Base-by-base conservation (phyloP, 108 stramenopile genomes). In the Skeletonema costatum region DNA sequence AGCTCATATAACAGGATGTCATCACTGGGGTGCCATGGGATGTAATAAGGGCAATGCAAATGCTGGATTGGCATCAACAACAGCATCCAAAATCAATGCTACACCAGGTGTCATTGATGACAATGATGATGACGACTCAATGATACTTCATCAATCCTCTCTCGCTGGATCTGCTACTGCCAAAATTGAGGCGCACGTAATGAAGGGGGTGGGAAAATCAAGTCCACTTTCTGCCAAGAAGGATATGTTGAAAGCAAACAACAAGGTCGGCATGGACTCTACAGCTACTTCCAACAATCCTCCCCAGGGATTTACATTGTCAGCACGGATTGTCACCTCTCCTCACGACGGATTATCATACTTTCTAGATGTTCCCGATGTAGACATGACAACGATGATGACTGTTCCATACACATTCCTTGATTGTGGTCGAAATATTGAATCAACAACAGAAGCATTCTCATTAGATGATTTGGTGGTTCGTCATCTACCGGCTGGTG, bases 341-440 rank as follows among this genome's bases (percentile, higher is more conserved):
- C 79, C 83, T n/a, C 71, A 74, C 3, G 83, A 84, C 58, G 83
- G 83, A 50, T 74, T 84, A 3, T 75, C 83, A 4, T 80, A 80
- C 61, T 84, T 80, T 58, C 66, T 80, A 4, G 83, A 84, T 66
- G 38, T 53, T n/a, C 66, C 73, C 1, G 39, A 48, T 17, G 61
- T 35, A 44, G 50, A 74, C 19, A 10, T 56, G 19, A 38, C 78
- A 3, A 58, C 68, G 74, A 66, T 71, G 74, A 71, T 74, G 69
- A 71, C 64, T n/a, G 71, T 81, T 50, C 80, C 80, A 19, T 81
- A 81, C 64, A 60, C 64, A 2, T 81, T 59, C 51, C 46, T 81
- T 19, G 74, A 75, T 16, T 81, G 80, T 46, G 80, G 80, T 6
- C 77, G 73, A 12, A 75, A 75, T 16, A 75, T 84, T 30, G 81